Conservation (phyloP, 164 flowering plant species). For the Brasenia schreberi region DNA sequence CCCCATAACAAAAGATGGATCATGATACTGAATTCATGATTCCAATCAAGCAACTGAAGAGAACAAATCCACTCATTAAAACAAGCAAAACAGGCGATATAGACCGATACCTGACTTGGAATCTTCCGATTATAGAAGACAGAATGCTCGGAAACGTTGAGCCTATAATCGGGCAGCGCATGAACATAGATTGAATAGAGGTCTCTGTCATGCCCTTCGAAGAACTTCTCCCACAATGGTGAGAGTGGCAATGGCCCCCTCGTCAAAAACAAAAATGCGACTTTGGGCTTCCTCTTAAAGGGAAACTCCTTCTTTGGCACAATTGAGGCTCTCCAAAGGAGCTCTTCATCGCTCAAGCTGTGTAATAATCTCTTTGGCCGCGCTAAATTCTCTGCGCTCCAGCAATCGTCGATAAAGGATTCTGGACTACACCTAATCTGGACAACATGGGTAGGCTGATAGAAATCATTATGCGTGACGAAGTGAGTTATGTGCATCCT, state of each 20-base stretch:
- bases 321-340: conserved; percentile 30
- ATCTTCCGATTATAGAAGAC: conserved; percentile 36
- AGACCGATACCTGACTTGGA: conserved; percentile 35
- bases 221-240: conserved; percentile 37
- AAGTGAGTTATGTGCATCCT: conserved; percentile 12
- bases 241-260: conserved; percentile 30
- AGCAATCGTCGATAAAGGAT: conserved; percentile 10
- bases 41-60: too few species aligned
- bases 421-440: neutral
- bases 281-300: conserved; percentile 20
- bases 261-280: conserved; percentile 28
- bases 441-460: conserved; percentile 4
- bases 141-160: conserved; percentile 21
- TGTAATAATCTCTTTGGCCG: conserved; percentile 15
- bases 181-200: conserved; percentile 34
- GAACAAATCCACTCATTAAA: neutral
- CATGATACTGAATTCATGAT: too few species aligned
- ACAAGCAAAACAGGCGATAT: neutral
- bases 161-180: conserved; percentile 24
- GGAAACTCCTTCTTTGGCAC: conserved; percentile 20
- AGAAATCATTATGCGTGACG: conserved; percentile 11
- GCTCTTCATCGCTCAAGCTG: conserved; percentile 20
- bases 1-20: too few species aligned
- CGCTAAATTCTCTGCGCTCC: conserved; percentile 9
- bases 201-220: conserved; percentile 22